Conservation (phyloP, 1,139 yeast species). For the Taphrina confusa region DNA sequence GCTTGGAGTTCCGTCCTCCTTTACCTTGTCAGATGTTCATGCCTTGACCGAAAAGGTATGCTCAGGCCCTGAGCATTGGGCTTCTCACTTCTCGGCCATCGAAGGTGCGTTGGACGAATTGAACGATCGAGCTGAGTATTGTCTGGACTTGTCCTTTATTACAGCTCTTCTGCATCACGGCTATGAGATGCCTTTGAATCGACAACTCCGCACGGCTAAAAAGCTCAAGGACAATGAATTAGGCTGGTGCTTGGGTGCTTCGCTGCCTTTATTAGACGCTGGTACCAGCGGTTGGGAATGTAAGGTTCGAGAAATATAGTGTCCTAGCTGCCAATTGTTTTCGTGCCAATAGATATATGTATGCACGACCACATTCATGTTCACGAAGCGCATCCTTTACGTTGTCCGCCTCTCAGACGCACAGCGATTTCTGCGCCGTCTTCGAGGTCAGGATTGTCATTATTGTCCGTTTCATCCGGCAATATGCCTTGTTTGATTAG, state of each 20-base stretch:
- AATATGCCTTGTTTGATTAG: constrained; percentile 20
- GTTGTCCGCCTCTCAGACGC: constrained; percentile 10
- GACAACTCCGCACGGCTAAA: constrained; percentile 90
- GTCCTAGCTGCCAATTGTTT: no score
- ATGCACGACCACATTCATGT: not conserved
- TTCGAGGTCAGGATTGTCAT: constrained; percentile 13
- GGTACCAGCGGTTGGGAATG: constrained; percentile 30
- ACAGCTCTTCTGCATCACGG: constrained; percentile 89
- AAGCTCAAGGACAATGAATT: constrained; percentile 83
- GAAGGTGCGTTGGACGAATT: constrained; percentile 65
- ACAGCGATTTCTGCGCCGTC: constrained; percentile 28
- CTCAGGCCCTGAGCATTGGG: constrained; percentile 75
- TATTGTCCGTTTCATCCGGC: not conserved
- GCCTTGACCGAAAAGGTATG: constrained; percentile 85
- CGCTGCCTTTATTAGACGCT: constrained; percentile 67
- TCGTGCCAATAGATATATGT: not conserved
- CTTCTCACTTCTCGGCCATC: constrained; percentile 55
- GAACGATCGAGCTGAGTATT: constrained; percentile 84
- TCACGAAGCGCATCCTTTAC: constrained; percentile 10
- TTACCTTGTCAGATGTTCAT: constrained; percentile 77
- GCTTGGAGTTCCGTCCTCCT: constrained; percentile 88
- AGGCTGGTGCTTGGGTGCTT: constrained; percentile 99
- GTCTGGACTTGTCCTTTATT: constrained; percentile 87
- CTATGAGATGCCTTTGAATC: constrained; percentile 84
- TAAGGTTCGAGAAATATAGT: constrained; percentile 7